phyloP scores from a whole-genome alignment of 2,329 filamentous ascomycete genomes.

The Neonectria neomacrospora region DNA sequence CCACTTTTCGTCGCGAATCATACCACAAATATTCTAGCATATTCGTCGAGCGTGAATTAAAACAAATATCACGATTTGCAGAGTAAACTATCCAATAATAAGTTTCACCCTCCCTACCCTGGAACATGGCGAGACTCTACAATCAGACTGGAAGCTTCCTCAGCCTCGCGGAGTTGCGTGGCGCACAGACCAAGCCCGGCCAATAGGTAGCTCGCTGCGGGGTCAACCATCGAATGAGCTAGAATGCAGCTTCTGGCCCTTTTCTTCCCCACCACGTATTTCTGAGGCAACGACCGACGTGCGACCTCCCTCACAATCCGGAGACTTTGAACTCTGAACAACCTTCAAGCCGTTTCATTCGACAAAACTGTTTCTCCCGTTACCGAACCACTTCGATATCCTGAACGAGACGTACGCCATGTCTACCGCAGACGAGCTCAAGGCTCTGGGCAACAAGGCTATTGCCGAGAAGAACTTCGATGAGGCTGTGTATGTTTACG shows the following conservation, averaged over 20 bases:
- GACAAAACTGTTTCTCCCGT: conserved; percentile 21
- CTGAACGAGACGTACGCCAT: conserved; percentile 49
- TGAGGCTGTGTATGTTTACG: conserved; percentile 83
- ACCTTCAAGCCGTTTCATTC: conserved; percentile 15
- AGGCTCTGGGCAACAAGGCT: conserved; percentile 98
- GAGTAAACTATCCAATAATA: no score
- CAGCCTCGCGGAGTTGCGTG: conserved; percentile 33
- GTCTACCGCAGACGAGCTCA: conserved; percentile 80
- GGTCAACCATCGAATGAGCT: conserved; percentile 56
- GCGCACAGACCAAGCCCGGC: conserved; percentile 35
- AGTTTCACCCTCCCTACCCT: conserved; percentile 32
- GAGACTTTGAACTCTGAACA: conserved; percentile 28
- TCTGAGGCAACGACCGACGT: conserved; percentile 37
- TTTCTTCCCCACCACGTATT: conserved; percentile 47
- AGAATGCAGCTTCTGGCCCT: conserved; percentile 51
- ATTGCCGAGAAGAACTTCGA: conserved; percentile 98
- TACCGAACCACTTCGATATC: conserved; percentile 10
- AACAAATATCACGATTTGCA: background rate
- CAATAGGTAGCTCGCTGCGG: conserved; percentile 46
- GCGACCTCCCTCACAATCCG: conserved; percentile 27
- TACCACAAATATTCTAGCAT: background rate
- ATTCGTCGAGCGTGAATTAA: background rate
- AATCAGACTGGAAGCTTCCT: conserved; percentile 29
- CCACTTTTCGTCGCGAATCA: background rate
- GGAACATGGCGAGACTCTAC: conserved; percentile 1